Evolutionary conservation across 1,284 basidiomycete species (phyloP), one percentile per base, ranked within the genome.

Genomic region (Rhizopogon parksii): DNA sequence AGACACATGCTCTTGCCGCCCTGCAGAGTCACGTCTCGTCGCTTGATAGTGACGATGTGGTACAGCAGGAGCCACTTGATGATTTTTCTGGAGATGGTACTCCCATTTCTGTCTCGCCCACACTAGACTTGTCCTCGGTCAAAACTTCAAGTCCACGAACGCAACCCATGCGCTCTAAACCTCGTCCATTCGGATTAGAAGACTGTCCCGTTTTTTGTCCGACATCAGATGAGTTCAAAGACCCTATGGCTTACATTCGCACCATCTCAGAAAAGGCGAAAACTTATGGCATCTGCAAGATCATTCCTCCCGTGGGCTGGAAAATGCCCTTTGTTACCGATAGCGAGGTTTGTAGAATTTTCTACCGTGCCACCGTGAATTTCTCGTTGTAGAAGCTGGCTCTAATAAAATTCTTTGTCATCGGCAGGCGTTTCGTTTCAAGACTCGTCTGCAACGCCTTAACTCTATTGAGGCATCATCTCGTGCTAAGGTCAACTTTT

Each of bases 381-480:
- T 67, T 52, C 60, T 53, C 56, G 59, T 59, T 53, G 45, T 49
- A 30, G 34, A 53, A 48, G 56, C 51, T 59, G 55, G 58, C 60
- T 57, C 55, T 59, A 55, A 55, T 56, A 58, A 63, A 57, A 56
- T 52, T 56, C 55, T 62, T 54, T 58, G 60, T 56, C 56, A 55
- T 59, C 50, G 54, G 46, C 70, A 95, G 89, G 75, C 75, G 53
- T 95, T 94, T 71, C 88, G 90, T 56, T 99, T 99, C 75, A 93
- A 91, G 70, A 99, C 95, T 46, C 85, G 96, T 47, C 74, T 98
- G 46, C 95, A 98, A 72, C 83, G 89, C 52, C 79, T 99, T 62
- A 98, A 98, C 69, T 94, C 92, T 57, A 93, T 99, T 59, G 95
- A 97, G 71, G 96, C 96, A 12, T 91, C 94, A 47, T 95, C 94